Base-by-base conservation (phyloP, 768 basidiomycete genomes). In the Lentinula edodes region DNA sequence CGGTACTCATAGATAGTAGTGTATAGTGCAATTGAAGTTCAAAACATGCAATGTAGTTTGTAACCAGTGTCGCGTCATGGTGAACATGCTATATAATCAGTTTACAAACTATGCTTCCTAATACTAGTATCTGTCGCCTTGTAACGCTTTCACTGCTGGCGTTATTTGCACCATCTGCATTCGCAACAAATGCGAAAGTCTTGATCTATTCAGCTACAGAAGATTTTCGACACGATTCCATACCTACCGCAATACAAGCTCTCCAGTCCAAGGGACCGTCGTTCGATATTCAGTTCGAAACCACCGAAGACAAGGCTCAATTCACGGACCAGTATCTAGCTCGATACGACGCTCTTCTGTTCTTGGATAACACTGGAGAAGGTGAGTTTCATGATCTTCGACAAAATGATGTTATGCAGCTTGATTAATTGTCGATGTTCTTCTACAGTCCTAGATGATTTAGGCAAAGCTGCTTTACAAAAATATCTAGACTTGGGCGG, bases 181-280 rank as follows among this genome's bases (percentile, higher is more conserved):
- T 20, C 1, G 42, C 41, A 12, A 51, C 34, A 23, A 51, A 10
- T 15, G 52, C 53, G 6, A 55, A 50, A 32, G 66, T 90, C 8
- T 75, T 89, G 38, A 80, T 86, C 16, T 89, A 85, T 65, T 83
- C 87, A 20, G 81, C 81, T 2, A 90, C 87, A 0, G 68, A 72
- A 6, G 82, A 79, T 5, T 92, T 81, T 70, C 76, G 88, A 61
- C 90, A 92, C 66, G 89, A 90, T 62, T 88, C 86, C 3, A 91
- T 91, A 60, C 89, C 89, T 0, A 82, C 84, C 1, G 88, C 89
- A 3, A 82, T 89, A 32, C 71, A 80, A 46, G 81, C 81, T 0
- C 71, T 91, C 43, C 78, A 79, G 60, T 69, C 74, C 1, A 76
- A 74, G 23, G 78, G 78, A 2, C 61, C 74, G n/a, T 67, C 72